Conservation (phyloP, 2,329 filamentous ascomycete genomes). For the Oidium heveae region DNA sequence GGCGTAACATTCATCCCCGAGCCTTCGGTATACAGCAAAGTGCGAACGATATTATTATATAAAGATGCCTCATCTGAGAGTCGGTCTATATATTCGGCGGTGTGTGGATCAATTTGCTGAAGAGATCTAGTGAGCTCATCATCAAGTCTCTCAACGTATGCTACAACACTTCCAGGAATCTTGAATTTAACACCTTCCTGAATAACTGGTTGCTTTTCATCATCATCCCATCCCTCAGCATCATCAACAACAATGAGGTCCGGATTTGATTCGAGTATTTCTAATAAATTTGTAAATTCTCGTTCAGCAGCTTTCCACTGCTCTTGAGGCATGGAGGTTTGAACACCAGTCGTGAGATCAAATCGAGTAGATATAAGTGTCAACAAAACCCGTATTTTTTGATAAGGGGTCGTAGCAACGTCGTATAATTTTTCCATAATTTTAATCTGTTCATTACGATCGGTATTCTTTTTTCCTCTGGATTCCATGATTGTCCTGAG, state of each 20-base stretch:
- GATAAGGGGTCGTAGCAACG: constrained; percentile 75
- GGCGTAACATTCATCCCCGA: constrained; percentile 45
- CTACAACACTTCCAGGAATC: constrained; percentile 81
- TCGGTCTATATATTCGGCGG: constrained; percentile 92
- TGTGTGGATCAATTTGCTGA: constrained; percentile 93
- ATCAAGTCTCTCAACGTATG: constrained; percentile 81
- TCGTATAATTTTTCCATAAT: constrained; percentile 91
- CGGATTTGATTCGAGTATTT: constrained; percentile 52
- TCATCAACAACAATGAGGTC: constrained; percentile 73
- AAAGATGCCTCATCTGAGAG: constrained; percentile 72
- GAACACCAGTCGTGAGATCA: constrained; percentile 60
- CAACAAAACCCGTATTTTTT: constrained; percentile 75
- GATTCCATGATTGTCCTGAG: constrained; percentile 81
- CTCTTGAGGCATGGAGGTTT: constrained; percentile 71
- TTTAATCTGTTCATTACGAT: constrained; percentile 80
- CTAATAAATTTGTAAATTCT: constrained; percentile 56
- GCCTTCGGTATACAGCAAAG: constrained; percentile 67
- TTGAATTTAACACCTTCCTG: constrained; percentile 57
- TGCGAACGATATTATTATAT: constrained; percentile 79
- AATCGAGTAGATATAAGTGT: constrained; percentile 85
- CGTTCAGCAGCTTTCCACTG: constrained; percentile 91
- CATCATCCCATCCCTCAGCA: constrained; percentile 96
- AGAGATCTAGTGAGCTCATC: constrained; percentile 95
- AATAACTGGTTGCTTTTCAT: constrained; percentile 69
- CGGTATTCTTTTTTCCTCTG: constrained; percentile 96